Conservation (phyloP, 2,329 filamentous ascomycete genomes). For the Venturia effusa region DNA sequence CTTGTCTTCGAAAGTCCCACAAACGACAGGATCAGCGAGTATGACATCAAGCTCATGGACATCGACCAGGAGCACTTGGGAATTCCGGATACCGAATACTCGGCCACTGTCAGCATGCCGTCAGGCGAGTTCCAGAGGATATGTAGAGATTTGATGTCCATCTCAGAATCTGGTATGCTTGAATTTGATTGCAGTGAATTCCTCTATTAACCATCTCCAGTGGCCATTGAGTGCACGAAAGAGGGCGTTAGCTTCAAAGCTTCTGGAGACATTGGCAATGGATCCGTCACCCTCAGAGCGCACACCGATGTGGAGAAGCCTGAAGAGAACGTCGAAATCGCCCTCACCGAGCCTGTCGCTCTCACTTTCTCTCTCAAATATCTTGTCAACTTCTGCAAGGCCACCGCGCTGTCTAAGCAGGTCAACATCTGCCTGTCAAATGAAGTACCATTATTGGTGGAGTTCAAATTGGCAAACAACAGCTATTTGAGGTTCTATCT, state of each 20-base stretch:
- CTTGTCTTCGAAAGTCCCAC: conserved; percentile 85
- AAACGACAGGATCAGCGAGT: conserved; percentile 90
- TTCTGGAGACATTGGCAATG: conserved; percentile 90
- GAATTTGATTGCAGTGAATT: neutral
- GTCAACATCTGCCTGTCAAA: conserved; percentile 93
- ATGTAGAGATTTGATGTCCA: conserved; percentile 77
- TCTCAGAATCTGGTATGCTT: conserved; percentile 80
- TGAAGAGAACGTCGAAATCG: conserved; percentile 74
- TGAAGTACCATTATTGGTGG: conserved; percentile 91
- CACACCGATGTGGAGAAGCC: conserved; percentile 86
- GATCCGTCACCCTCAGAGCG: conserved; percentile 81
- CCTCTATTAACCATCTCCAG: conserved; percentile 36
- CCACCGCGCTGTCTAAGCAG: conserved; percentile 64
- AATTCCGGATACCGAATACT: conserved; percentile 98
- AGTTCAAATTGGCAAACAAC: conserved; percentile 70
- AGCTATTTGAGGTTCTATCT: conserved; percentile 96
- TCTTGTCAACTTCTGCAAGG: conserved; percentile 99
- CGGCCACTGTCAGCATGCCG: conserved; percentile 82
- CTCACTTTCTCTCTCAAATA: conserved; percentile 99
- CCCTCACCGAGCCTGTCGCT: conserved; percentile 81
- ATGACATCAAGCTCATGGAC: conserved; percentile 99
- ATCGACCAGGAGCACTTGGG: conserved; percentile 99
- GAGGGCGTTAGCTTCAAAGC: conserved; percentile 94
- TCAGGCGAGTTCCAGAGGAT: conserved; percentile 87
- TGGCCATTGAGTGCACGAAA: conserved; percentile 91